A percentile compares a stretch with the other conserved stretches of the same genome.
Conservation (phyloP, 2,329 filamentous ascomycete species). For the Elsinoe batatas region DNA sequence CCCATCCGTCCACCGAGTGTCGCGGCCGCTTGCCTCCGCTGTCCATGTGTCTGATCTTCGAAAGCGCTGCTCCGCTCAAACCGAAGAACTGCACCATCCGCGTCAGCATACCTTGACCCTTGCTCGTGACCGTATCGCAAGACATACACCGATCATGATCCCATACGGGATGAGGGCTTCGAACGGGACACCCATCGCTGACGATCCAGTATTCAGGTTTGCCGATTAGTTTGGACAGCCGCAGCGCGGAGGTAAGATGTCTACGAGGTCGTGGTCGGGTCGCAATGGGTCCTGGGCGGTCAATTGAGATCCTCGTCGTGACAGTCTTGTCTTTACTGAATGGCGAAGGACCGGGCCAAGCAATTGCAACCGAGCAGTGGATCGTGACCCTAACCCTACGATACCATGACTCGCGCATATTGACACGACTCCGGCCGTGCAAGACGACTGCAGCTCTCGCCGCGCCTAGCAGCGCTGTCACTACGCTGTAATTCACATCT, state of each 20-base stretch:
- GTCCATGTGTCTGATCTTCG: constrained; percentile 48
- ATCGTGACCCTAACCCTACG: too few relatives aligned
- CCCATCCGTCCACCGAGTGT: constrained; percentile 54
- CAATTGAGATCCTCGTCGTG: too few relatives aligned
- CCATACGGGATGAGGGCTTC: constrained; percentile 56
- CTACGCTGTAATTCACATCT: neutral
- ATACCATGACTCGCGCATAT: too few relatives aligned
- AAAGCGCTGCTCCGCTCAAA: constrained; percentile 48
- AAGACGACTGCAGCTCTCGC: neutral
- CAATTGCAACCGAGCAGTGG: too few relatives aligned
- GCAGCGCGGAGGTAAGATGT: neutral
- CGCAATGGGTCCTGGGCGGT: neutral
- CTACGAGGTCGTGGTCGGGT: neutral
- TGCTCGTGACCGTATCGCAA: constrained; percentile 13
- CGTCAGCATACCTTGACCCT: constrained; percentile 14
- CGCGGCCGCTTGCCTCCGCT: constrained; percentile 54
- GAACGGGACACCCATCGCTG: constrained; percentile 54
- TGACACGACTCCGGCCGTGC: neutral
- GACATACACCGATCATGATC: constrained; percentile 51
- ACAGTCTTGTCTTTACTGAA: too few relatives aligned
- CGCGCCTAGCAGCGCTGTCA: neutral
- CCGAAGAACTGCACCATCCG: constrained; percentile 46
- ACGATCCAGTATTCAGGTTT: neutral
- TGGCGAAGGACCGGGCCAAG: too few relatives aligned
- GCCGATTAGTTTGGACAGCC: neutral